Conservation (phyloP, 805 yeast genomes). For the Ogataea trehaloabstinens region DNA sequence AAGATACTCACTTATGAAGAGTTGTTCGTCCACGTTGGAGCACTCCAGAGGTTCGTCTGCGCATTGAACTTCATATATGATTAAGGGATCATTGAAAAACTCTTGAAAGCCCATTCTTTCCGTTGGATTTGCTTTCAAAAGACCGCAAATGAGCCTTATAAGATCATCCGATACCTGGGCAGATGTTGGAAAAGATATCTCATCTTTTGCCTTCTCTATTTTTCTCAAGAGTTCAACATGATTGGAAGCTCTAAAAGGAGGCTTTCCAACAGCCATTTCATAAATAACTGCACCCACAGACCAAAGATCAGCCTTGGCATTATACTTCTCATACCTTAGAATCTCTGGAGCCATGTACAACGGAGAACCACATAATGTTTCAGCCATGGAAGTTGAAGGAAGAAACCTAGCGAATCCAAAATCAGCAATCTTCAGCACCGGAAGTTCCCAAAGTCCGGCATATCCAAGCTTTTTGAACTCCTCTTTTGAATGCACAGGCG, state of each 20-base stretch:
- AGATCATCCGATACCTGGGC: slow-evolving; percentile 65
- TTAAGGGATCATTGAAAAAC: slow-evolving; percentile 73
- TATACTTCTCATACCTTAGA: slow-evolving; percentile 87
- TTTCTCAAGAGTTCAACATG: slow-evolving; percentile 86
- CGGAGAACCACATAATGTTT: slow-evolving; percentile 96
- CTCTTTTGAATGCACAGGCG: slow-evolving; percentile 67
- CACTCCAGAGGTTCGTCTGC: slow-evolving; percentile 60
- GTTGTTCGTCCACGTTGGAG: slow-evolving; percentile 68
- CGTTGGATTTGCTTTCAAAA: slow-evolving; percentile 80
- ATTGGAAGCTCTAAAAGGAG: slow-evolving; percentile 92
- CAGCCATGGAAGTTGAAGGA: slow-evolving; percentile 93
- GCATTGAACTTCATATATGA: slow-evolving; percentile 51
- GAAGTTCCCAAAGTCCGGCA: slow-evolving; percentile 85
- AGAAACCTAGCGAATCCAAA: slow-evolving; percentile 95
- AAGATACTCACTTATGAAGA: slow-evolving; percentile 80
- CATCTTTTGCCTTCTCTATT: slow-evolving; percentile 79
- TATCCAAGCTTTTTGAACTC: slow-evolving; percentile 57
- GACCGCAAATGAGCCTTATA: slow-evolving; percentile 65
- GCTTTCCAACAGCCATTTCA: slow-evolving; percentile 95
- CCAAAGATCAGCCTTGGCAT: slow-evolving; percentile 97
- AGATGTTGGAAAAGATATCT: slow-evolving; percentile 69
- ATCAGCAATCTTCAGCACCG: slow-evolving; percentile 91
- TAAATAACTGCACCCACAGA: slow-evolving; percentile 95
- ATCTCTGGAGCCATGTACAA: slow-evolving; percentile 99
- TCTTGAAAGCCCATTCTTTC: slow-evolving; percentile 87